Evolutionary conservation across 106 monocot species (phyloP).

Genomic region (Dioscorea zingiberensis): DNA sequence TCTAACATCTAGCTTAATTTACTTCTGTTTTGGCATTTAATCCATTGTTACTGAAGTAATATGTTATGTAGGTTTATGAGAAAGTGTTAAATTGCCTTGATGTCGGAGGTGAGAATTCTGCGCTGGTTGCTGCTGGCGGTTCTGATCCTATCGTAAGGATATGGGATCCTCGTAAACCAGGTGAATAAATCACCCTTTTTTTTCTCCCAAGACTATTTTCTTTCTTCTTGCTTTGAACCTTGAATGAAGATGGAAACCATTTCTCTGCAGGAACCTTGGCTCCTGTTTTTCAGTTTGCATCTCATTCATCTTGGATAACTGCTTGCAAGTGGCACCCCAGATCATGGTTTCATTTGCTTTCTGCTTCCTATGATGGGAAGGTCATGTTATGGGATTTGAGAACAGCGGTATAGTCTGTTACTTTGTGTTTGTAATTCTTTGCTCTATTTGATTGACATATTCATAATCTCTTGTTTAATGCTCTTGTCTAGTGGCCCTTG

Average conservation of each 20-base stretch:
- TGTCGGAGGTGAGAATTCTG: slow-evolving; percentile 83
- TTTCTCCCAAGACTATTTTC: neutral
- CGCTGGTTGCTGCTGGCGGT: slow-evolving; percentile 85
- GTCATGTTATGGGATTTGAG: slow-evolving; percentile 99
- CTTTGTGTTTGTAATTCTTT: neutral
- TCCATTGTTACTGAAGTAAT: no score
- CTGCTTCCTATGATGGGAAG: slow-evolving; percentile 91
- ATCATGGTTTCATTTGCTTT: slow-evolving; percentile 85
- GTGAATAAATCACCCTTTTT: slow-evolving; percentile 18
- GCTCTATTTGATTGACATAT: neutral
- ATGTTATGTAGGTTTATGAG: slow-evolving; percentile 41
- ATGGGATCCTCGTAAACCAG: slow-evolving; percentile 97
- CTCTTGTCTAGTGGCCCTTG: slow-evolving; percentile 70
- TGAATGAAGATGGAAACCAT: slow-evolving; percentile 1
- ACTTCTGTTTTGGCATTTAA: no score
- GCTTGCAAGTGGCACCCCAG: slow-evolving; percentile 83
- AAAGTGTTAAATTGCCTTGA: slow-evolving; percentile 93
- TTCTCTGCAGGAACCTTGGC: slow-evolving; percentile 51
- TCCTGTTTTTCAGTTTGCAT: slow-evolving; percentile 85
- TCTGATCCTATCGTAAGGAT: slow-evolving; percentile 86
- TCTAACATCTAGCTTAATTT: no score
- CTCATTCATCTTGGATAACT: slow-evolving; percentile 83
- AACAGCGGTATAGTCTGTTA: slow-evolving; percentile 54
- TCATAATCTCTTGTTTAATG: neutral
- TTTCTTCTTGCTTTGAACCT: slow-evolving; percentile 1